Conservation (phyloP, 345 rosid genomes). For the Eutrema japonicum region DNA sequence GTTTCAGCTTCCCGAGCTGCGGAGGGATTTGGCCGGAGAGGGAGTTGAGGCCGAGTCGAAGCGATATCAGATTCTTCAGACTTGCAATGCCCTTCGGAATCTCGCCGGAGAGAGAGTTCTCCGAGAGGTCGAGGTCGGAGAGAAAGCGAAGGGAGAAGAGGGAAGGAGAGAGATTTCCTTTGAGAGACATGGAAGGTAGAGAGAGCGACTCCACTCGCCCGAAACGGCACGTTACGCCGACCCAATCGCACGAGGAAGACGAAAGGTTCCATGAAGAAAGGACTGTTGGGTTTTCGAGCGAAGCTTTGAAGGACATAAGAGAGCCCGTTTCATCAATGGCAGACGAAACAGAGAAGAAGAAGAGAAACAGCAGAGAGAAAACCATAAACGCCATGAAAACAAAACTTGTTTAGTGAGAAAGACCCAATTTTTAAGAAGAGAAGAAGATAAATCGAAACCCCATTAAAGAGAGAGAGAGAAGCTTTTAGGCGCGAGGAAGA, state of each 20-base stretch:
- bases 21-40: constrained; percentile 63
- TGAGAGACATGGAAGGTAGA: constrained; percentile 50
- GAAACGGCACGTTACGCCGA: constrained; percentile 64
- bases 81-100: constrained; percentile 33
- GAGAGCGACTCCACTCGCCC: constrained; percentile 57
- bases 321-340: constrained; percentile 42
- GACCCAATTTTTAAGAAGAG: neutral
- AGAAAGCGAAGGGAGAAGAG: constrained; percentile 62
- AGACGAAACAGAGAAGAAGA: constrained; percentile 20
- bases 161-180: constrained; percentile 50
- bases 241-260: constrained; percentile 62
- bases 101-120: constrained; percentile 54
- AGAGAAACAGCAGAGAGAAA: constrained; percentile 29
- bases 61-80: constrained; percentile 26
- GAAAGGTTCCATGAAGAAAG: constrained; percentile 73
- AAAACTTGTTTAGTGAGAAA: neutral
- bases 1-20: constrained; percentile 51
- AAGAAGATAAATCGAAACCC: constrained; percentile 19
- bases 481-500: constrained; percentile 48
- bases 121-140: constrained; percentile 61
- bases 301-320: constrained; percentile 55
- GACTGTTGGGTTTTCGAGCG: constrained; percentile 48
- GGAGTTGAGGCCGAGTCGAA: constrained; percentile 55
- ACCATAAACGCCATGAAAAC: constrained; percentile 34
- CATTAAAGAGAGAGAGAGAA: constrained; percentile 28